Base-by-base conservation (phyloP, 441 rosid species). In the Corymbia calophylla region DNA sequence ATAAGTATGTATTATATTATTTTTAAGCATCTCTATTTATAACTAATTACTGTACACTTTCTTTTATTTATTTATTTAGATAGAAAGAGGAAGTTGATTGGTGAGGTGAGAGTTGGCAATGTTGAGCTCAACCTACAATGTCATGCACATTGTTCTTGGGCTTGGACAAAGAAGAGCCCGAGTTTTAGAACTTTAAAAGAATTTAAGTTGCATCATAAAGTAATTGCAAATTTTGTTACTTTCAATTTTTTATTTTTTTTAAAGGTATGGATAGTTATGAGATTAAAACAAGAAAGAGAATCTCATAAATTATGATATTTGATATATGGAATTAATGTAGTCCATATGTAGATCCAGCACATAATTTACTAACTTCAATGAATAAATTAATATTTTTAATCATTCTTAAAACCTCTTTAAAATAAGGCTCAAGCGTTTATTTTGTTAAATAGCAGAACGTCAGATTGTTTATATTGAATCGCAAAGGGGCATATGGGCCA, bases 1-100 rank as follows among this genome's bases (percentile, higher is more conserved):
- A 31, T 17, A 17, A 3, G 0, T 5, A 35, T 19, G 6, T 19
- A 70, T 35, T 39, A 19, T 70, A 25, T 70, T 35, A 35, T 70
- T 3, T 9, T 70, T 13, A 5, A 60, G 14, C 27, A 27, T 60
- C 62, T 35, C 7, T 19, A 18, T 70, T 70, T 19, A 6, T 19
- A 32, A 35, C 7, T 6, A 9, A 9, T 35, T 5, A 70, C 2
- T 19, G 2, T 7, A 0, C 4, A 64, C 7, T n/a, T n/a, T n/a
- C n/a, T n/a, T 2, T 29, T 29, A 25, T 27, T 16, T 54, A 54
- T 54, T n/a, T n/a, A 39, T 31, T 31, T 32, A 70, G 14, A 32
- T 12, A 70, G 19, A 2, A 19, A 70, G 81, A 19, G 8, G 17
- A 70, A 70, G 14, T 70, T 21, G 27, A 70, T 70, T 12, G 14